Base-by-base conservation (phyloP, 2,329 filamentous ascomycete genomes). In the Colletotrichum truncatum region DNA sequence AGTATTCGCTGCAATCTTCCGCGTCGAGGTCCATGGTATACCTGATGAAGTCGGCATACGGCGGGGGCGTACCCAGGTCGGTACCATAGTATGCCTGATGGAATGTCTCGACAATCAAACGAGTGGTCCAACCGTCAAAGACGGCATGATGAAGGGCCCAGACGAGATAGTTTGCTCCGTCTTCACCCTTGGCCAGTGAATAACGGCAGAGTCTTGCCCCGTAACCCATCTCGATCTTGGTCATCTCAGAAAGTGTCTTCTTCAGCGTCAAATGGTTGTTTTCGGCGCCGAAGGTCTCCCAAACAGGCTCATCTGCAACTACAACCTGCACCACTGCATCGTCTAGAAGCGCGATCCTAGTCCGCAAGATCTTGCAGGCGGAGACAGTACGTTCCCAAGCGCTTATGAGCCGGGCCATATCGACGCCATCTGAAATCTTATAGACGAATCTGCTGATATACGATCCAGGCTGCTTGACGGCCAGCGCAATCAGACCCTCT, bases 301-400 rank as follows among this genome's bases (percentile, higher is more conserved):
- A 51, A 4, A 4, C 10, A 6, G 26, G 32, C n/a, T 49, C 63
- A 14, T 63, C 16, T 8, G 45, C 11, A 1, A 61, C 38, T 12
- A 63, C 32, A 18, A 67, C 59, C 1, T 55, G 38, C 8, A 39
- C 11, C 14, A n/a, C 36, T n/a, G 12, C 7, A 2, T 39, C 36
- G 36, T 39, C 43, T 21, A 48, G 43, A 4, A 23, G 26, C 11
- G 14, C 14, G 23, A 55, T 43, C n/a, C 1, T 38, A 9, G 65
- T 67, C 32, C 65, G 60, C 4, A 67, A 51, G 36, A 43, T 51
- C 21, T 16, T n/a, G 39, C 56, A 60, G 6, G 28, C 32, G 14
- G 26, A 6, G 4, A 67, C 18, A 34, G 66, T 59, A 5, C 9
- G 16, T 9, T 68, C 64, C 76, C 75, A 77, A 3, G 76, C 74